Evolutionary conservation across 2,329 filamentous ascomycete species (phyloP).

Genomic region (Hypoxylon rubiginosum): DNA sequence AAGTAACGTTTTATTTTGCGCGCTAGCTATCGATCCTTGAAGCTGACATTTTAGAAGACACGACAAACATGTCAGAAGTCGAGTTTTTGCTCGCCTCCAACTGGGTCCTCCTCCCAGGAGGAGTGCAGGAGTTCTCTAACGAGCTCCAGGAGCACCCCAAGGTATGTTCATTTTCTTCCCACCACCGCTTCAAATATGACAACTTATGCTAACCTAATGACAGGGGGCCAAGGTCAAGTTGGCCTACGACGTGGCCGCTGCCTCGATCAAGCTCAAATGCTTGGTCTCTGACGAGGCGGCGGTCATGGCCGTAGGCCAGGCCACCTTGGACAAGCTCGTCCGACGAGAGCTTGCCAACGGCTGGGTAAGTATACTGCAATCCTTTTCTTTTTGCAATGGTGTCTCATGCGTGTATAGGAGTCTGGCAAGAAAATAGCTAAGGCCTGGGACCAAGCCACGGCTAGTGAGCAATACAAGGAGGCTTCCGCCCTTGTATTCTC

Average conservation of each 20-base stretch:
- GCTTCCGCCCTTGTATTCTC: slow-evolving; percentile 24
- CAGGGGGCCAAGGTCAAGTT: slow-evolving; percentile 22
- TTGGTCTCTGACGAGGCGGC: slow-evolving; percentile 6
- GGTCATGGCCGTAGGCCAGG: slow-evolving; percentile 21
- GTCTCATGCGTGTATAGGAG: slow-evolving; percentile 20
- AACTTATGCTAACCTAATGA: slow-evolving; percentile 7
- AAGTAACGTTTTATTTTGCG: background rate
- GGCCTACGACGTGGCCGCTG: slow-evolving; percentile 7
- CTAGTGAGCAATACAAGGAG: background rate
- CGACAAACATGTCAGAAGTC: background rate
- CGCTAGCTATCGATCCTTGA: background rate
- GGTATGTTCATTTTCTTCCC: slow-evolving; percentile 27
- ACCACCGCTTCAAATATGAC: background rate
- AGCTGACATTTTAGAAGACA: background rate
- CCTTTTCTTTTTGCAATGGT: background rate
- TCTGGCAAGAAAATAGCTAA: slow-evolving; percentile 14
- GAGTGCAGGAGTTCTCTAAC: slow-evolving; percentile 37
- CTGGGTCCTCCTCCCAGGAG: slow-evolving; percentile 41
- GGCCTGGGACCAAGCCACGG: background rate
- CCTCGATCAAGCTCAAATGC: slow-evolving; percentile 18
- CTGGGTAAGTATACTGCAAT: slow-evolving; percentile 11
- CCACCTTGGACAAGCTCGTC: slow-evolving; percentile 24
- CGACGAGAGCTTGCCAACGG: slow-evolving; percentile 11
- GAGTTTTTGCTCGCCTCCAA: slow-evolving; percentile 43
- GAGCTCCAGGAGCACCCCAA: slow-evolving; percentile 24